Percentiles rank a stretch among this genome's conserved stretches.
These are phyloP conservation scores for Takashimella koratensis DNA, from an alignment of 1,284 basidiomycete species.

Conservation along the genomic window DNA sequence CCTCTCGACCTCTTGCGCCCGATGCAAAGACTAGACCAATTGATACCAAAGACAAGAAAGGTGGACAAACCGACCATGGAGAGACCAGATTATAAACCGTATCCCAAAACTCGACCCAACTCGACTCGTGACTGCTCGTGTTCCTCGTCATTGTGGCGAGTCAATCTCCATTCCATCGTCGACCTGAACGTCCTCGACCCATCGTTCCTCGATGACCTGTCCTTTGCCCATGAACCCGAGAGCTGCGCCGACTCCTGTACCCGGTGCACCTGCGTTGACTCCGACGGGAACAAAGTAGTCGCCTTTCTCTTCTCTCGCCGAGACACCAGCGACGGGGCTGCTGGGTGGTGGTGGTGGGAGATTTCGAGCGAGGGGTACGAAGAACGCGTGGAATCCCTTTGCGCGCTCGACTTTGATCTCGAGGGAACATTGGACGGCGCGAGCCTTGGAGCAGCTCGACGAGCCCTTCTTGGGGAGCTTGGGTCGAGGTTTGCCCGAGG, in stretches of 20 bases:
- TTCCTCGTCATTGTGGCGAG: not conserved
- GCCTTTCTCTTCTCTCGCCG: not conserved
- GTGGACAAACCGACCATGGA: too few relatives aligned
- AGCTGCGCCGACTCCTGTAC: not conserved
- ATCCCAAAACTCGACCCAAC: too few relatives aligned
- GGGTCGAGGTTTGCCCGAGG: slow-evolving; percentile 9
- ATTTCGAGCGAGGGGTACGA: slow-evolving; percentile 33
- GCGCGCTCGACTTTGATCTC: slow-evolving; percentile 43
- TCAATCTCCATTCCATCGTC: slow-evolving; percentile 37
- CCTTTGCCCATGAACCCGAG: not conserved
- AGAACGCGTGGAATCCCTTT: slow-evolving; percentile 42
- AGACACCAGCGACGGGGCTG: slow-evolving; percentile 23
- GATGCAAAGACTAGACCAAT: too few relatives aligned
- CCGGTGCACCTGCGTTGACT: not conserved
- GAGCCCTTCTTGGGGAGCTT: slow-evolving; percentile 32
- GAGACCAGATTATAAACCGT: too few relatives aligned
- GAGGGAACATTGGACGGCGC: slow-evolving; percentile 36
- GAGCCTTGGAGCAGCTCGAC: slow-evolving; percentile 27
- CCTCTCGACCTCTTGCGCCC: too few relatives aligned
- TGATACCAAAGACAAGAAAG: too few relatives aligned
- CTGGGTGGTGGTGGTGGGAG: slow-evolving; percentile 40
- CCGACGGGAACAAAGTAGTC: not conserved
- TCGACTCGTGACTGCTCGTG: too few relatives aligned
- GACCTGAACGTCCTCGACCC: slow-evolving; percentile 37
- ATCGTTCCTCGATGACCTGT: slow-evolving; percentile 22